Evolutionary conservation across 192 early-diverging fungal genomes (phyloP).

Genomic region (Rhizophagus prolifer): DNA sequence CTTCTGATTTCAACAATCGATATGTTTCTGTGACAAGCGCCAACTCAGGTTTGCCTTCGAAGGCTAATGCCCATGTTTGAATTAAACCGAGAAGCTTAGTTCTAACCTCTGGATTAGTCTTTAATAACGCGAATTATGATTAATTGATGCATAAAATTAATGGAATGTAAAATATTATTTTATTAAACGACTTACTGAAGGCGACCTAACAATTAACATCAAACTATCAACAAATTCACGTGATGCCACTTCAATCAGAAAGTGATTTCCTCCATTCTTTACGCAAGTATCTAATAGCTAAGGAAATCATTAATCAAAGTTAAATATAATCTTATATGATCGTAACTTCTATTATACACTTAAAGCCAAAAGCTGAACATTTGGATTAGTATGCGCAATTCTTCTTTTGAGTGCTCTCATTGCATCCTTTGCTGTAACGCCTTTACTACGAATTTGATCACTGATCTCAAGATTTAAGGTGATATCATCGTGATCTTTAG

Average conservation of each 20-base stretch:
- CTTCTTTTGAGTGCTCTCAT: slow-evolving; percentile 74
- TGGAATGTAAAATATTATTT: neutral
- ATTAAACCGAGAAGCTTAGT: slow-evolving; percentile 72
- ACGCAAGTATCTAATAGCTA: slow-evolving; percentile 89
- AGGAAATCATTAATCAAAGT: neutral
- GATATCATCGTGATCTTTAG: slow-evolving; percentile 83
- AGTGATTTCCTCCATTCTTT: slow-evolving; percentile 89
- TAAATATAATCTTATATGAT: neutral
- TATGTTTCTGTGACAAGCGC: slow-evolving; percentile 80
- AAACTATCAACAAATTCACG: slow-evolving; percentile 91
- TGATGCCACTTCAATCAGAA: slow-evolving; percentile 82
- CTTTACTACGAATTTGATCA: slow-evolving; percentile 90
- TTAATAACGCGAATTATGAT: neutral
- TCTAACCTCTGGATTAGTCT: slow-evolving; percentile 74
- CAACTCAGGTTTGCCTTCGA: slow-evolving; percentile 76
- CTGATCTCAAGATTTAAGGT: slow-evolving; percentile 83
- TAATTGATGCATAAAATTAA: neutral
- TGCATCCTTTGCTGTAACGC: slow-evolving; percentile 72
- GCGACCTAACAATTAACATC: slow-evolving; percentile 55
- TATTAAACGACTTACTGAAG: slow-evolving; percentile 43
- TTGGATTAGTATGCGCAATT: slow-evolving; percentile 87
- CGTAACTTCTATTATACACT: slow-evolving; percentile 47
- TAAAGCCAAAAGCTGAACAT: slow-evolving; percentile 88
- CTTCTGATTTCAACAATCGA: slow-evolving; percentile 76
- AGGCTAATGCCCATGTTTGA: slow-evolving; percentile 88